Conservation (phyloP, 2,329 filamentous ascomycete genomes). For the Trichoderma breve region DNA sequence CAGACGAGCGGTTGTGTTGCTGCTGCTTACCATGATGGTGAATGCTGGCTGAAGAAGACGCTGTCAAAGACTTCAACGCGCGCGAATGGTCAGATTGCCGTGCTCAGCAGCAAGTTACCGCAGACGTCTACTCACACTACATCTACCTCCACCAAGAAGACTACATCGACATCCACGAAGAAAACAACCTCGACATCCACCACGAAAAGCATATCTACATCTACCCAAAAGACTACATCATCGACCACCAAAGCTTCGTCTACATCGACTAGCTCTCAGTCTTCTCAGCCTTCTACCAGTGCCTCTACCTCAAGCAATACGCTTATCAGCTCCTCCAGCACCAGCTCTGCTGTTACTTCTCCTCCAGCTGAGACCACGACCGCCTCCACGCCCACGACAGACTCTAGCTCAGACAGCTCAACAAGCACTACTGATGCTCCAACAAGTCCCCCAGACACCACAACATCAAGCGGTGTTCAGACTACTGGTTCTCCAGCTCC, state of each 20-base stretch:
- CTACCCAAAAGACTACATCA: neutral
- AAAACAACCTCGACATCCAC: neutral
- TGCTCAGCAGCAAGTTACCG: neutral
- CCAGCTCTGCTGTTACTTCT: neutral
- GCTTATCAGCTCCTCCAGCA: neutral
- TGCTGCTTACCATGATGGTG: neutral
- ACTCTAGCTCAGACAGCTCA: neutral
- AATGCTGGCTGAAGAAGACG: neutral
- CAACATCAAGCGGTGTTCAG: neutral
- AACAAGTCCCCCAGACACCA: neutral
- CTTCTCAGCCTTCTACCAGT: neutral
- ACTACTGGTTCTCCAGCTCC: neutral
- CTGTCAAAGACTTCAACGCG: neutral
- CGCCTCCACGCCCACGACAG: neutral
- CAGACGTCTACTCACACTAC: neutral
- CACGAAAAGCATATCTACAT: neutral
- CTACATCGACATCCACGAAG: neutral
- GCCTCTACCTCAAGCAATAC: neutral
- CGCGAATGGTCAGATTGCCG: neutral
- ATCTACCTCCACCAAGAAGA: neutral
- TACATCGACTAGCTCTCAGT: neutral
- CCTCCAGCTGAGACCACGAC: neutral
- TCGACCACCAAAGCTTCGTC: neutral
- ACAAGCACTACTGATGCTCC: neutral
- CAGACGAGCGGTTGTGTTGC: neutral